phyloP scores from a whole-genome alignment of 768 basidiomycete genomes.

The Boletus speciosus region DNA sequence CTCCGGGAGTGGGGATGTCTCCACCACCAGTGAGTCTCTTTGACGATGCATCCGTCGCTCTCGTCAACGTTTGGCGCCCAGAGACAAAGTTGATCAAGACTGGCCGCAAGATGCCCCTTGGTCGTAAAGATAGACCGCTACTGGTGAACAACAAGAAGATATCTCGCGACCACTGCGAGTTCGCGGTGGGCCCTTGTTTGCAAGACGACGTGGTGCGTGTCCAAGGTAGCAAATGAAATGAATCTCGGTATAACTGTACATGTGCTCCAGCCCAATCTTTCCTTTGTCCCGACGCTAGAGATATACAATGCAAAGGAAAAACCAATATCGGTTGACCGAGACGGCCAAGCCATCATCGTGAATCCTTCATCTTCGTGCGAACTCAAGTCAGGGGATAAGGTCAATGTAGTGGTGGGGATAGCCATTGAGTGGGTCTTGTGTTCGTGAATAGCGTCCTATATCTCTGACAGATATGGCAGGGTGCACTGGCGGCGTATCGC shows the following conservation, averaged over 20 bases:
- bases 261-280: constrained; percentile 45
- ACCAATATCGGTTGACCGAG: constrained; percentile 39
- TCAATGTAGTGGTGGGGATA: constrained; percentile 45
- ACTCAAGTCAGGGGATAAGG: constrained; percentile 52
- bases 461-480: constrained; percentile 29
- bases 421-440: constrained; percentile 42
- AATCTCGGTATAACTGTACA: neutral
- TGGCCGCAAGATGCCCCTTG: constrained; percentile 49
- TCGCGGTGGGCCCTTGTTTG: constrained; percentile 52
- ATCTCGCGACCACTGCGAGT: constrained; percentile 57
- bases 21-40: constrained; percentile 38
- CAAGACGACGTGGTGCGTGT: constrained; percentile 54
- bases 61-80: constrained; percentile 16
- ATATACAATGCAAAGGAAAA: constrained; percentile 50
- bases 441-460: neutral
- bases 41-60: constrained; percentile 22
- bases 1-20: constrained; percentile 32
- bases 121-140: constrained; percentile 54
- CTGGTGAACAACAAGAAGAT: constrained; percentile 59
- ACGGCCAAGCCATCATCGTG: constrained; percentile 30
- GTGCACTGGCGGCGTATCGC: constrained; percentile 50
- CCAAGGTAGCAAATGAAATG: neutral
- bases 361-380: constrained; percentile 38
- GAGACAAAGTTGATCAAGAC: constrained; percentile 62
- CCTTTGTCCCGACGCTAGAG: constrained; percentile 45